phyloP scores from a whole-genome alignment of 768 basidiomycete genomes.

The Tubosaeta sp. region DNA sequence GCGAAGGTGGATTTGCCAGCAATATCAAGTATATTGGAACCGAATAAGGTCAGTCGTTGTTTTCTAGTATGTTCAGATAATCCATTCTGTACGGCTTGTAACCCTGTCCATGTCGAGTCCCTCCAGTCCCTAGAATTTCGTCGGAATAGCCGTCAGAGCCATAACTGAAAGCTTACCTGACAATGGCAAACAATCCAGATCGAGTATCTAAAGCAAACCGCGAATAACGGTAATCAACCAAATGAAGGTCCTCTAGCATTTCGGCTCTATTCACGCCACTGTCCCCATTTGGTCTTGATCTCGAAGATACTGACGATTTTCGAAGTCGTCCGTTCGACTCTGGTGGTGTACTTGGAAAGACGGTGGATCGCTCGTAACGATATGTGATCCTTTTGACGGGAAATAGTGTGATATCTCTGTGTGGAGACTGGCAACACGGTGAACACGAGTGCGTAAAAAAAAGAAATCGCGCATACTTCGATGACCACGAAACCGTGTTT shows the following conservation, averaged over 20 bases:
- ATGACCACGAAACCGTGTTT: constrained; percentile 76
- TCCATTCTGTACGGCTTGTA: constrained; percentile 62
- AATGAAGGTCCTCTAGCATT: constrained; percentile 48
- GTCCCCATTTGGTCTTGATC: constrained; percentile 31
- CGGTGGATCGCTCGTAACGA: constrained; percentile 74
- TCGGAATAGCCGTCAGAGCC: constrained; percentile 1
- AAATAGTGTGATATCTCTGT: constrained; percentile 77
- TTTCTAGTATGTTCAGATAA: constrained; percentile 48
- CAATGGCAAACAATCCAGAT: constrained; percentile 76
- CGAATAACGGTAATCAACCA: constrained; percentile 91
- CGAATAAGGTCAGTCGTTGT: constrained; percentile 76
- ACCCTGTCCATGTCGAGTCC: constrained; percentile 66
- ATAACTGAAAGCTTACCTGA: constrained; percentile 49
- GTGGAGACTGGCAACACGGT: constrained; percentile 60
- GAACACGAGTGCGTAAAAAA: constrained; percentile 9
- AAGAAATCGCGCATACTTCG: constrained; percentile 57
- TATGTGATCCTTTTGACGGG: constrained; percentile 66
- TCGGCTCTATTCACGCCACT: constrained; percentile 30
- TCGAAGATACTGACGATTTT: constrained; percentile 19
- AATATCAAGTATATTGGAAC: constrained; percentile 84
- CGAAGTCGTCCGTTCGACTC: constrained; percentile 27
- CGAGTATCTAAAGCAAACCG: constrained; percentile 84
- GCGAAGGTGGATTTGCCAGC: constrained; percentile 76
- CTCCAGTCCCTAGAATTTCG: constrained; percentile 73
- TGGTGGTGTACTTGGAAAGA: constrained; percentile 52